These are phyloP conservation scores for Scolecobasidium constrictum DNA, from an alignment of 2,329 filamentous ascomycete species.

Conservation along the genomic window DNA sequence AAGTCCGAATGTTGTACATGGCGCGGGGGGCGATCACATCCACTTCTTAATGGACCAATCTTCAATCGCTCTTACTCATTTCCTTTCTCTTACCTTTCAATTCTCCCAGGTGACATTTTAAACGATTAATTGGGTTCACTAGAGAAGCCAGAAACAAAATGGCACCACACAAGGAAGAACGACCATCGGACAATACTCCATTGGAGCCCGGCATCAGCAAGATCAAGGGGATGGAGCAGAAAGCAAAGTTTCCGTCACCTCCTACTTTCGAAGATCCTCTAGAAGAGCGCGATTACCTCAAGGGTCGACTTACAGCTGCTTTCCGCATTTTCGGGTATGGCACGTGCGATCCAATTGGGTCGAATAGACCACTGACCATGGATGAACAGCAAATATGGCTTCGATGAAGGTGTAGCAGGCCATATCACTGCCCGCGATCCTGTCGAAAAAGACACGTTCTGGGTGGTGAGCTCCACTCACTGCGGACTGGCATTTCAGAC, in stretches of 20 bases:
- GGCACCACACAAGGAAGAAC: conserved; percentile 8
- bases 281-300: conserved; percentile 12
- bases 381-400: background rate
- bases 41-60: too few relatives aligned
- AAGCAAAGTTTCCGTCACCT: conserved; percentile 6
- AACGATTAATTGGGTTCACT: too few relatives aligned
- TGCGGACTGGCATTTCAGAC: too few relatives aligned
- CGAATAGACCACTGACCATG: background rate
- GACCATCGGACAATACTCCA: background rate
- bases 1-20: too few relatives aligned
- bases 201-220: background rate
- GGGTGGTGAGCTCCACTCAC: too few relatives aligned
- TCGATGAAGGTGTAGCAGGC: conserved; percentile 50
- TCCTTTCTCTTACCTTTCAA: background rate
- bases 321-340: conserved; percentile 12
- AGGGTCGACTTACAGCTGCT: conserved; percentile 11
- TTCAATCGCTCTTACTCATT: too few relatives aligned
- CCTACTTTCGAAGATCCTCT: conserved; percentile 11
- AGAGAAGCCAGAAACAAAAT: too few relatives aligned
- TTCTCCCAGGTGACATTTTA: background rate
- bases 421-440: conserved; percentile 54
- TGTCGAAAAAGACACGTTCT: conserved; percentile 48
- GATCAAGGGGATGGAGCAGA: conserved; percentile 2
- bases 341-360: too few relatives aligned
- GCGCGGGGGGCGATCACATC: too few relatives aligned